Percentiles rank a stretch among this genome's conserved stretches.
phyloP scores from a whole-genome alignment of 1,284 basidiomycete genomes.

The Boletus sp. region DNA sequence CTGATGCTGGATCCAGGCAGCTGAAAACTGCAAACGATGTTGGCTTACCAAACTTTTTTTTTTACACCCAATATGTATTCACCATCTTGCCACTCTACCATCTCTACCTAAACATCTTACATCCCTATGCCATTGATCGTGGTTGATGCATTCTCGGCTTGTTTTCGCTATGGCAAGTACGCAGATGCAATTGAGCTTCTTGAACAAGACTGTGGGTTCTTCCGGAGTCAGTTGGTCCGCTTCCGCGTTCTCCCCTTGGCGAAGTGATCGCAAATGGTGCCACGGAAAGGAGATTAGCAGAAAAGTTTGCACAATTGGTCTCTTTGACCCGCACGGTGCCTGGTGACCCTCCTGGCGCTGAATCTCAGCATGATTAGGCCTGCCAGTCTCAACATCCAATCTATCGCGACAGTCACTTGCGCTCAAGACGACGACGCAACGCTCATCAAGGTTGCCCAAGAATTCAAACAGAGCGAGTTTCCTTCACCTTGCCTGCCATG shows the following conservation, averaged over 20 bases:
- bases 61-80: no score
- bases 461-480: background rate
- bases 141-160: background rate
- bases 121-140: background rate
- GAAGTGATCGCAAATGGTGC: background rate
- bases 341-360: background rate
- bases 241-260: background rate
- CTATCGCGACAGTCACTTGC: background rate
- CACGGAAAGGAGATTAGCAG: background rate
- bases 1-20: no score
- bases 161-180: background rate
- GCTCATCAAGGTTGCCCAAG: background rate
- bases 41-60: no score
- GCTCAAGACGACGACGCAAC: background rate
- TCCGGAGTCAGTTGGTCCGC: background rate
- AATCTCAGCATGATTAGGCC: background rate
- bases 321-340: background rate
- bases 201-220: background rate
- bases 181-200: background rate
- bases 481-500: constrained; percentile 16
- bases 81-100: no score
- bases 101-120: no score
- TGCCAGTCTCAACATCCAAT: background rate
- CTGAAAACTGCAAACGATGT: no score
- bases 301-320: background rate